Base-by-base conservation (phyloP, 352 stramenopile species). In the Achlya hypogyna region DNA sequence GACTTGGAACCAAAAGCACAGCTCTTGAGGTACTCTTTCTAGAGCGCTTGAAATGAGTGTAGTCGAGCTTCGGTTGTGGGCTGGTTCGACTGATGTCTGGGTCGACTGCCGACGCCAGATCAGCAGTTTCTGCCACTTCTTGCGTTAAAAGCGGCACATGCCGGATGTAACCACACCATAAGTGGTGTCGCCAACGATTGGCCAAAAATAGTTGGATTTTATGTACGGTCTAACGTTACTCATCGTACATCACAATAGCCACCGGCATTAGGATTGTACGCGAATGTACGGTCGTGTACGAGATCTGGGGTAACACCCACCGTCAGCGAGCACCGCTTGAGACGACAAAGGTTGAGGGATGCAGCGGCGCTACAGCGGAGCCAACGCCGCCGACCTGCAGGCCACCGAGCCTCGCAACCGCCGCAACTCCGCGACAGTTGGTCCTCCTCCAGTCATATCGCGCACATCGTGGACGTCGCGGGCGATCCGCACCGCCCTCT, bases 321-420 rank as follows among this genome's bases (percentile, higher is more conserved):
- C 22, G 43, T 52, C 18, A 52, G 34, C 45, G 25, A 56, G 9
- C 51, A 31, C 51, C 51, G 1, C 51, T 31, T 58, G 51, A 35
- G 38, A 18, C 34, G 35, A 54, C 38, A 18, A 40, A 27, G n/a
- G 22, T 23, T 49, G 38, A 58, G 23, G n/a, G 43, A 66, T 66
- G 59, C 59, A 66, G 28, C 59, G 59, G 18, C 59, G 59, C 20
- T 32, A 66, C 28, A 66, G 59, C 35, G 59, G 59, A 45, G 59
- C 40, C 23, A 58, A 66, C 28, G 35, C 59, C 4, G 59, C 43
- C 28, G 28, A 66, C 22, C 34, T 66, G 18, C 54, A 16, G 2
- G 29, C 51, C 27, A 32, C 51, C 20, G 51, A 53, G 45, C 1
- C 53, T 18, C 22, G 54, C 4, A 38, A 9, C 25, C 54, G 54